Conservation (phyloP, 140 eudicot species). For the Flaveria floridana region DNA sequence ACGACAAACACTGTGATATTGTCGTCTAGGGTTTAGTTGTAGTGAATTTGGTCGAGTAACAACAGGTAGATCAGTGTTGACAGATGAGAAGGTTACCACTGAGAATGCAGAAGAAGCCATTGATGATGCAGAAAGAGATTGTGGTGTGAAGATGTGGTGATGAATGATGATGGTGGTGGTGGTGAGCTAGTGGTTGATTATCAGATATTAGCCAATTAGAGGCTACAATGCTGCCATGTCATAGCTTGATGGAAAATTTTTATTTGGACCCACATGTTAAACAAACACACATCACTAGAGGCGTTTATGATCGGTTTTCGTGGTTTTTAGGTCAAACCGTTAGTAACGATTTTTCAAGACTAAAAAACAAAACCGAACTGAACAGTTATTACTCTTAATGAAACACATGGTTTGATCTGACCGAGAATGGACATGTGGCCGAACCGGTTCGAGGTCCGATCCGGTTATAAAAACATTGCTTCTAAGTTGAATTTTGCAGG, state of each 20-base stretch:
- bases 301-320: no score
- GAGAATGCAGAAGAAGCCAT: slow-evolving; percentile 43
- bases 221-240: slow-evolving; percentile 32
- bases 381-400: no score
- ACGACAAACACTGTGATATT: slow-evolving; percentile 7
- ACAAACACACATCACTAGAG: no score
- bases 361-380: no score
- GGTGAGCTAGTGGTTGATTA: slow-evolving; percentile 17
- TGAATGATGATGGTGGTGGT: slow-evolving; percentile 4
- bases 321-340: no score
- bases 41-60: slow-evolving; percentile 4
- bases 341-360: no score
- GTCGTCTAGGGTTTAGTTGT: slow-evolving; percentile 30
- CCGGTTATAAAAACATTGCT: no score
- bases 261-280: not conserved
- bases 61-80: slow-evolving; percentile 15
- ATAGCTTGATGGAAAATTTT: not conserved
- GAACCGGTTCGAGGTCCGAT: no score
- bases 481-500: no score
- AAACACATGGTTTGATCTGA: no score
- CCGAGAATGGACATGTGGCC: no score
- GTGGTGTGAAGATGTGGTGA: slow-evolving; percentile 15
- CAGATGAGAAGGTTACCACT: slow-evolving; percentile 30
- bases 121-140: slow-evolving; percentile 13
- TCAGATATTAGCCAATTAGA: slow-evolving; percentile 17